Evolutionary conservation across 768 basidiomycete species (phyloP).

Genomic region (Suillus fuscotomentosus): DNA sequence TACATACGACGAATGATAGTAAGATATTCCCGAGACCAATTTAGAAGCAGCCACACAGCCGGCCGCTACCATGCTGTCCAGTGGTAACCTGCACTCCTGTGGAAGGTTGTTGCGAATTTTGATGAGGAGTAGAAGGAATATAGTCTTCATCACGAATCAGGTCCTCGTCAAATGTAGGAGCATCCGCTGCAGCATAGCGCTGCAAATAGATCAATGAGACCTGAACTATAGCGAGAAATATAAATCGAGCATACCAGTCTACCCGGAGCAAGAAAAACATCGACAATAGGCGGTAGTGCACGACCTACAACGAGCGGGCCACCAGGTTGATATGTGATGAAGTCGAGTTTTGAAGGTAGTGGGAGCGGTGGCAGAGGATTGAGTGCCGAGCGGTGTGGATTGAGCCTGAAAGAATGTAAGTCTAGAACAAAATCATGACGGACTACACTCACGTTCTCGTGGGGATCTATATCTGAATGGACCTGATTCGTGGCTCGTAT

Average conservation of each 20-base stretch:
- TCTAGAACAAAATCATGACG: not conserved
- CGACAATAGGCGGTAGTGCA: not conserved
- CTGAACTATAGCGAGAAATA: not conserved
- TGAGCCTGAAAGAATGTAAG: not conserved
- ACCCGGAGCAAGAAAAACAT: not conserved
- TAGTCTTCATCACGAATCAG: not conserved
- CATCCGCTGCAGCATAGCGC: not conserved
- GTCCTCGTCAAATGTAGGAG: not conserved
- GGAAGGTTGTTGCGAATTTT: not conserved
- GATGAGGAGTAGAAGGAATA: not conserved
- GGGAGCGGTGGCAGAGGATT: not conserved
- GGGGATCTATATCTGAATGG: not conserved
- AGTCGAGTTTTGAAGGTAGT: not conserved
- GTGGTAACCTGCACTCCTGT: too few species aligned
- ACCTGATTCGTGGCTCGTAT: not conserved
- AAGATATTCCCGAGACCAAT: not conserved
- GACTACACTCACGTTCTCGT: not conserved
- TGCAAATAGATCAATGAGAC: not conserved
- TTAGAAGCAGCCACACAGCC: not conserved
- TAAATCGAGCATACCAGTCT: not conserved
- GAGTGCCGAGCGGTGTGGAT: not conserved
- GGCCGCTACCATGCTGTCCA: not conserved
- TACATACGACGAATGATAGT: not conserved
- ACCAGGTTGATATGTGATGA: not conserved
- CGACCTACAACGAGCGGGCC: not conserved